Base-by-base conservation (phyloP, 2,329 filamentous ascomycete species). In the Pseudocercospora fijiensis region DNA sequence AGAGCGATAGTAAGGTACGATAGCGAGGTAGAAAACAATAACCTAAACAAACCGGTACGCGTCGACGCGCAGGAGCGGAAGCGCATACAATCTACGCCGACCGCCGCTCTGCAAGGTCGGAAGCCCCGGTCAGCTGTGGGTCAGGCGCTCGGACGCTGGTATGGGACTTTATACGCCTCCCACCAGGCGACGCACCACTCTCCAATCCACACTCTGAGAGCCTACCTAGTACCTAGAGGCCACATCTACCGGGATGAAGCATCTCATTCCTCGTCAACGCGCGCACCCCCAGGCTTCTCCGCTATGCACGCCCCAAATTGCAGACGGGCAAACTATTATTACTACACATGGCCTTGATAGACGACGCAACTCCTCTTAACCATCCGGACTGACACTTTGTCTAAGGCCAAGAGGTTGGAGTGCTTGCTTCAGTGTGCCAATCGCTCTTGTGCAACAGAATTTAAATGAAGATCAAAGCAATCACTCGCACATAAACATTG, bases 271-370 rank as follows among this genome's bases (percentile, higher is more conserved):
- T 47, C 43, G 18, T 47, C 49, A 52, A 52, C n/a, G 24, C 49
- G 49, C 16, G 49, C 20, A 10, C 16, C 49, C 49, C 26, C 49
- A 53, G 49, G 49, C 13, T 26, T 27, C 49, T 53, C 49, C 49
- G 9, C 49, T 27, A 27, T 26, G 22, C 24, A n/a, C 22, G 16
- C 26, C 49, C 26, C 49, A 26, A 53, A 30, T 28, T 53, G 26
- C 49, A 28, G 26, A 28, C n/a, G 24, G 6, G 28, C 5, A 28
- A 18, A 53, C 49, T n/a, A n/a, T n/a, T n/a, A n/a, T n/a, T n/a
- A n/a, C n/a, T 27, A 49, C 45, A 53, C 49, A 53, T 53, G 26
- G 49, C 18, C 49, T 53, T 53, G 24, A 26, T 30, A 53, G 49
- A 53, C 49, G 26, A 28, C 11, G 8, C 26, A 2, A 24, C 28